phyloP scores from a whole-genome alignment of 768 basidiomycete genomes.

The Strobilomyces dryophilus region DNA sequence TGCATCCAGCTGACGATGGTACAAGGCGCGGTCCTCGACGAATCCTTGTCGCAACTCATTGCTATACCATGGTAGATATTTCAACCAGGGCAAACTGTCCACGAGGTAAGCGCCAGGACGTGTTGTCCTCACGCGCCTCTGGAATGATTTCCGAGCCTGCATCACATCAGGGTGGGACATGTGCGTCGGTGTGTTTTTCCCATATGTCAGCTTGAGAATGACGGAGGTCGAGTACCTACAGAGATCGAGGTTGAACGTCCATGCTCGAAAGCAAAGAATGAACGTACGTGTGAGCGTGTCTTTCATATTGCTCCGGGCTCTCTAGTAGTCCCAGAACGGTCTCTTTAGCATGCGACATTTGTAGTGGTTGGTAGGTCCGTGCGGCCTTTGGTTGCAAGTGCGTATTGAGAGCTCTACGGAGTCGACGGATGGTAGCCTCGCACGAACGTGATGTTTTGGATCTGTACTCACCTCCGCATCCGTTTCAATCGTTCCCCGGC shows the following conservation, averaged over 20 bases:
- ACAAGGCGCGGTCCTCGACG: slow-evolving; percentile 43
- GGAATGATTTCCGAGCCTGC: slow-evolving; percentile 16
- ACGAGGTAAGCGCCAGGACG: slow-evolving; percentile 31
- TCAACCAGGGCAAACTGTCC: slow-evolving; percentile 31
- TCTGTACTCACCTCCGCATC: slow-evolving; percentile 42
- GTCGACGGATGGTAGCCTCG: not conserved
- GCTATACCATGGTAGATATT: slow-evolving; percentile 55
- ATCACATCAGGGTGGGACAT: slow-evolving; percentile 16
- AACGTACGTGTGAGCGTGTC: slow-evolving; percentile 29
- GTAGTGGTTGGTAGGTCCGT: slow-evolving; percentile 39
- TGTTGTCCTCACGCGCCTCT: slow-evolving; percentile 19
- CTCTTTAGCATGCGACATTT: slow-evolving; percentile 32
- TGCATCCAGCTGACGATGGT: slow-evolving; percentile 40
- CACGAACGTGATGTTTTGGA: not conserved
- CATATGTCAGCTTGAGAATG: slow-evolving; percentile 18
- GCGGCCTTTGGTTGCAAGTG: slow-evolving; percentile 49
- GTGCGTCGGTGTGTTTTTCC: slow-evolving; percentile 12
- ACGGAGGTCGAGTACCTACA: slow-evolving; percentile 16
- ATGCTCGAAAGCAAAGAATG: slow-evolving; percentile 31
- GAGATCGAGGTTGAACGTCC: not conserved
- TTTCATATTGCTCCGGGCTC: slow-evolving; percentile 4
- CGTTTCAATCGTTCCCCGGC: slow-evolving; percentile 51
- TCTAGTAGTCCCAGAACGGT: slow-evolving; percentile 11
- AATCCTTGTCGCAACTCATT: slow-evolving; percentile 51
- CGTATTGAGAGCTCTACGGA: slow-evolving; percentile 45